Conservation (phyloP, 306 rosid genomes). For the Begonia peltatifolia region DNA sequence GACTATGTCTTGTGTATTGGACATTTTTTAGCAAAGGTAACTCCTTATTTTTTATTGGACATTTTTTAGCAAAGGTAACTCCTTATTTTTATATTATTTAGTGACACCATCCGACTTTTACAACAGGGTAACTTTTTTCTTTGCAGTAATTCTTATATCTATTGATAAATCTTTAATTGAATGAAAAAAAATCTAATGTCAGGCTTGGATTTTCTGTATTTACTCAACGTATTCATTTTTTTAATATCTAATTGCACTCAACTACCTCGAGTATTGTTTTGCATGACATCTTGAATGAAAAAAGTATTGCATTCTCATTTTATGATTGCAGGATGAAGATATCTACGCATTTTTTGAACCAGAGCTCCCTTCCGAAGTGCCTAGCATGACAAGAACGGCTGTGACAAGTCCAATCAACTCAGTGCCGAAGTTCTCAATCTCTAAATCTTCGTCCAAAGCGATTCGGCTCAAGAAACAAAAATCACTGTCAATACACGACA, state of each 20-base stretch:
- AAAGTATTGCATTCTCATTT: background rate
- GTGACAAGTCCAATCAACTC: constrained; percentile 21
- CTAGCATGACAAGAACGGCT: constrained; percentile 26
- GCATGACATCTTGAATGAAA: too few relatives aligned
- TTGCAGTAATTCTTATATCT: too few relatives aligned
- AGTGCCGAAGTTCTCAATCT: constrained; percentile 24
- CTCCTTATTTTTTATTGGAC: constrained; percentile 35
- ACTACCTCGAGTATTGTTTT: too few relatives aligned
- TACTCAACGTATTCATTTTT: too few relatives aligned
- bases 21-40: constrained; percentile 80
- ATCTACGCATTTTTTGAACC: constrained; percentile 81
- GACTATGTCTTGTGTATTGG: constrained; percentile 88
- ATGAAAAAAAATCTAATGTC: background rate
- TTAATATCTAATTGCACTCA: too few relatives aligned
- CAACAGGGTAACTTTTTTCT: too few relatives aligned
- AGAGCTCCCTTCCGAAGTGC: constrained; percentile 53
- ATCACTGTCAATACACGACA: constrained; percentile 51
- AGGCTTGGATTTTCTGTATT: background rate
- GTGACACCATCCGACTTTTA: too few relatives aligned
- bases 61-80: constrained; percentile 75
- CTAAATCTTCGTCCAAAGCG: constrained; percentile 28
- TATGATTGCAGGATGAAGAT: constrained; percentile 66
- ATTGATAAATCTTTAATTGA: too few relatives aligned
- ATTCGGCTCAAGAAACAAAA: constrained; percentile 56
- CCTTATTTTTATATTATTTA: constrained; percentile 4